A percentile compares a stretch with the other conserved stretches of the same genome.
Evolutionary conservation across 495 filamentous ascomycete species (phyloP).

Genomic region (Aspergillus heteromorphus): DNA sequence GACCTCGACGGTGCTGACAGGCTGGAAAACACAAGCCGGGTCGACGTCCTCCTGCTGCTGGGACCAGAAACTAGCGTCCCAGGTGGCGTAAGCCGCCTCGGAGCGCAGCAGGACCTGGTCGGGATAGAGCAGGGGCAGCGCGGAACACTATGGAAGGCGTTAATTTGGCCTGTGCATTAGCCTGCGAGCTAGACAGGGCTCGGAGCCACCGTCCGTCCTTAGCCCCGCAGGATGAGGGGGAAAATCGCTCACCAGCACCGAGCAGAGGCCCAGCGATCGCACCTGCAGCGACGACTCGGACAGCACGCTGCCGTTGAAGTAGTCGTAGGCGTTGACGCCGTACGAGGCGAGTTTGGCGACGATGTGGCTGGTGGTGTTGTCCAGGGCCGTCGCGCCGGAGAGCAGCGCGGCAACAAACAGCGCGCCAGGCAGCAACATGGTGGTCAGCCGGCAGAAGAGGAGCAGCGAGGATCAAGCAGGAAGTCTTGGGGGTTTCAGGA

Average conservation of each 20-base stretch:
- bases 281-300: not conserved
- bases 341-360: not conserved
- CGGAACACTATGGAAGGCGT: not conserved
- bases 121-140: not conserved
- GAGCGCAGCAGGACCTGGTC: not conserved
- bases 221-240: not conserved
- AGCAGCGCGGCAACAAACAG: not conserved
- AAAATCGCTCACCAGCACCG: not conserved
- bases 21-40: conserved; percentile 24
- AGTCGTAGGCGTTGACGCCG: not conserved
- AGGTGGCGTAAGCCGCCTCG: not conserved
- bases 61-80: conserved; percentile 40
- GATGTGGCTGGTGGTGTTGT: not conserved
- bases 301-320: not conserved
- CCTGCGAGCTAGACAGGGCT: not conserved
- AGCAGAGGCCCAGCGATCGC: not conserved
- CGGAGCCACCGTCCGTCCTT: not conserved
- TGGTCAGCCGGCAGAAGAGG: not conserved
- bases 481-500: not conserved
- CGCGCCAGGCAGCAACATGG: not conserved
- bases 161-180: not conserved
- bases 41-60: conserved; percentile 33
- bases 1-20: conserved; percentile 16
- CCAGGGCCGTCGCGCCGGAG: not conserved
- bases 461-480: not conserved